phyloP scores from a whole-genome alignment of 1,139 yeast species.

The Yamadazyma oceani region DNA sequence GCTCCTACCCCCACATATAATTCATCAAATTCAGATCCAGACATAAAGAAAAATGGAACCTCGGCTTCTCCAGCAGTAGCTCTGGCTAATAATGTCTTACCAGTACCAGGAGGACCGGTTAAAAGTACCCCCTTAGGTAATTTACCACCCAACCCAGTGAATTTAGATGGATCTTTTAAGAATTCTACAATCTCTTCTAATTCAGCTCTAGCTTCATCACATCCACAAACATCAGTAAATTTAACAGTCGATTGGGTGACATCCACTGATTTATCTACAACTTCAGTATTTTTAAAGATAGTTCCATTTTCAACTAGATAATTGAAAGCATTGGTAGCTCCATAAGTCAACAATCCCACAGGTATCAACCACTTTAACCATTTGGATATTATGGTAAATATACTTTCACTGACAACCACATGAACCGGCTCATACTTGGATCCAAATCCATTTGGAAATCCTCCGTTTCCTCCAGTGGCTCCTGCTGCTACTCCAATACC shows the following conservation, averaged over 20 bases:
- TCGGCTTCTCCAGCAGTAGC: conserved; percentile 99
- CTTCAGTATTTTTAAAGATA: conserved; percentile 73
- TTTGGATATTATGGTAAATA: conserved; percentile 71
- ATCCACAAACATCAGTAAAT: conserved; percentile 94
- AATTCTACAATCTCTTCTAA: conserved; percentile 96
- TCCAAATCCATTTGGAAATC: conserved; percentile 43
- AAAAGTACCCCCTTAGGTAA: conserved; percentile 94
- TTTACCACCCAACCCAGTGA: conserved; percentile 95
- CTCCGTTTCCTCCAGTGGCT: conserved; percentile 13
- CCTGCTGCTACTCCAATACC: conserved; percentile 24
- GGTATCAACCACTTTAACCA: conserved; percentile 92
- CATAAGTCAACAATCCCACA: conserved; percentile 69
- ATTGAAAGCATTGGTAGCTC: conserved; percentile 73
- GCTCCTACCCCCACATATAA: conserved; percentile 99
- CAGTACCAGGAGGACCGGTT: conserved; percentile 99
- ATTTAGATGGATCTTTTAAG: conserved; percentile 91
- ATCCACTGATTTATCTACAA: conserved; percentile 75
- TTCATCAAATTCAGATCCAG: conserved; percentile 98
- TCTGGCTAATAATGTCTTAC: conserved; percentile 94
- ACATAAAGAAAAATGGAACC: conserved; percentile 97
- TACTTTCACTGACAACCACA: conserved; percentile 84
- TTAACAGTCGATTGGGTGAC: conserved; percentile 84
- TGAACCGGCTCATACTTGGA: conserved; percentile 76
- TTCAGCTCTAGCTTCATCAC: conserved; percentile 97
- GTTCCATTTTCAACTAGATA: conserved; percentile 85